Conservation (phyloP, 148 eudicot genomes). For the Vaccinium corymbosum region DNA sequence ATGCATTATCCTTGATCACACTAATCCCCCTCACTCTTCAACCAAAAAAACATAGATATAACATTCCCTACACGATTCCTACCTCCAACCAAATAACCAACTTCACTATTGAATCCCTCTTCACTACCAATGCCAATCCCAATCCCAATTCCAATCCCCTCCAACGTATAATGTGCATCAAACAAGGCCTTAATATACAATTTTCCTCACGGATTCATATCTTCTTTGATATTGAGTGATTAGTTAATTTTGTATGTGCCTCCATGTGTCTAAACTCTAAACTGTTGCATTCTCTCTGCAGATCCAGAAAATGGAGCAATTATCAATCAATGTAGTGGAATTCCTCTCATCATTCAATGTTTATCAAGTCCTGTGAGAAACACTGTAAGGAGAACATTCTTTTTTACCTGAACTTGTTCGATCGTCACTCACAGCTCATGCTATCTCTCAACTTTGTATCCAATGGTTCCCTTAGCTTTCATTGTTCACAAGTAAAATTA, state of each 20-base stretch:
- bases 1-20: background rate
- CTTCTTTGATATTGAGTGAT: background rate
- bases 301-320: slow-evolving; percentile 27
- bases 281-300: slow-evolving; percentile 33
- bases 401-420: no score
- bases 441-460: background rate
- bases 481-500: background rate
- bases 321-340: slow-evolving; percentile 22
- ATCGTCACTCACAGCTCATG: background rate
- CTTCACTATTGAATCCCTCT: background rate
- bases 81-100: background rate
- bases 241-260: background rate
- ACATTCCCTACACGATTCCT: background rate
- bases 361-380: slow-evolving; percentile 30
- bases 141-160: background rate
- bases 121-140: background rate
- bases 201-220: background rate
- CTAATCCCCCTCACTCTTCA: background rate
- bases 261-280: slow-evolving; percentile 34
- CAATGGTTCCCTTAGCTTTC: background rate
- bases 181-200: background rate
- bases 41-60: background rate
- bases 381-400: slow-evolving; percentile 10
- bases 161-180: background rate
- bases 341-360: slow-evolving; percentile 27